phyloP scores from a whole-genome alignment of 208 protist genomes.

The Trypanosoma scelopori region DNA sequence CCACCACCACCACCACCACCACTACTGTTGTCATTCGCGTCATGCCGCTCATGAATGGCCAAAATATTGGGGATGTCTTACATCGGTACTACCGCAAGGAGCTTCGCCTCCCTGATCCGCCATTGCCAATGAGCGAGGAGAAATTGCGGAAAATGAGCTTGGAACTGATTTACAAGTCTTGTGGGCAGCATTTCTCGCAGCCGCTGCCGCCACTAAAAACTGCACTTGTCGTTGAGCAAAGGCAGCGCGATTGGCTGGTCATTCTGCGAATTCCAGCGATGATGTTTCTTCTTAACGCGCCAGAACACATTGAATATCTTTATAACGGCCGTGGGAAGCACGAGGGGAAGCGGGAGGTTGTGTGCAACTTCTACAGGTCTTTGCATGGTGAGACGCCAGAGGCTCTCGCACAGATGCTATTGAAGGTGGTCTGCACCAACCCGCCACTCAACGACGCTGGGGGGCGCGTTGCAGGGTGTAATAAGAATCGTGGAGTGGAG shows the following conservation, averaged over 20 bases:
- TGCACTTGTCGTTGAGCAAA: neutral
- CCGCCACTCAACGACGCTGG: neutral
- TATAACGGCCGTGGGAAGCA: slow-evolving; percentile 16
- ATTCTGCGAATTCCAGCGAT: slow-evolving; percentile 17
- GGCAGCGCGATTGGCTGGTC: slow-evolving; percentile 4
- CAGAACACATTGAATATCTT: slow-evolving; percentile 13
- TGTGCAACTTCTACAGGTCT: slow-evolving; percentile 16
- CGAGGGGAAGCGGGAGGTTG: slow-evolving; percentile 19
- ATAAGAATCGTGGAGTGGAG: neutral
- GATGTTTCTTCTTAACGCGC: slow-evolving; percentile 19
- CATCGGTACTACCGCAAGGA: slow-evolving; percentile 28
- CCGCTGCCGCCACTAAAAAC: slow-evolving; percentile 21
- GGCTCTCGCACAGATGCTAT: neutral
- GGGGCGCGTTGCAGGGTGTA: neutral
- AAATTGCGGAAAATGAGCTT: slow-evolving; percentile 4
- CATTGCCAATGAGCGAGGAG: neutral
- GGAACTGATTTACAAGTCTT: slow-evolving; percentile 14
- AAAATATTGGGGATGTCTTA: slow-evolving; percentile 12
- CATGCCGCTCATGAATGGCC: slow-evolving; percentile 5
- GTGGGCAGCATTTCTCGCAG: slow-evolving; percentile 12
- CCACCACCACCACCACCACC: neutral
- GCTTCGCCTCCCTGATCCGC: slow-evolving; percentile 8
- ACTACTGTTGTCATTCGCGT: slow-evolving; percentile 13
- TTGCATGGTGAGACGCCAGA: slow-evolving; percentile 3
- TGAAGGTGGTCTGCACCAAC: neutral